These are phyloP conservation scores for Globisporangium spiculum DNA, from an alignment of 352 stramenopile species.

Conservation along the genomic window DNA sequence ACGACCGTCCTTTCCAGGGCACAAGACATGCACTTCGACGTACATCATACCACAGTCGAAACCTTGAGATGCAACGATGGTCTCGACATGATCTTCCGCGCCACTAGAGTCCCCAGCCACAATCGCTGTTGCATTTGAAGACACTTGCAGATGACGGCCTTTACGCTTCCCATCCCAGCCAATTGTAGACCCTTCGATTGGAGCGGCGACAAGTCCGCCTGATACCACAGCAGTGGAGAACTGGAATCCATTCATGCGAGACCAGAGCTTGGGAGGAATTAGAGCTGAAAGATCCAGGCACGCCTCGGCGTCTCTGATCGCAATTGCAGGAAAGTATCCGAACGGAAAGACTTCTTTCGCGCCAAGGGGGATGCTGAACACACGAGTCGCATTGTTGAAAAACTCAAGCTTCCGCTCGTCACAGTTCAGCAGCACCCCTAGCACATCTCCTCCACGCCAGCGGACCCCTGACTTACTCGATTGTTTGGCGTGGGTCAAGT, in stretches of 20 bases:
- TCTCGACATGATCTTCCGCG: conserved; percentile 50
- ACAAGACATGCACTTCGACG: conserved; percentile 55
- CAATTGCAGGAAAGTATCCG: conserved; percentile 56
- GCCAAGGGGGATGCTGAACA: conserved; percentile 31
- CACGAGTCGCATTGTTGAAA: conserved; percentile 38
- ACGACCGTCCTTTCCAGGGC: conserved; percentile 40
- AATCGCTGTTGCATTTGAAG: conserved; percentile 49
- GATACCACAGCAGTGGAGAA: conserved; percentile 60
- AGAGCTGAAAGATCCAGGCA: conserved; percentile 57
- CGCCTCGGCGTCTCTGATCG: conserved; percentile 54
- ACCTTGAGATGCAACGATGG: conserved; percentile 45
- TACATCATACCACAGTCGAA: conserved; percentile 57
- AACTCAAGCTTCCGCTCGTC: conserved; percentile 65
- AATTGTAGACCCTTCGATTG: conserved; percentile 58
- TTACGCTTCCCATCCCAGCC: conserved; percentile 63
- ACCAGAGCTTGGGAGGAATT: conserved; percentile 67
- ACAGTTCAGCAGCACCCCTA: conserved; percentile 66
- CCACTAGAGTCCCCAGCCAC: conserved; percentile 50
- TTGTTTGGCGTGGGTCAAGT: conserved; percentile 21
- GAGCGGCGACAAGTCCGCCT: conserved; percentile 54
- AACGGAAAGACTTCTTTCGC: conserved; percentile 17
- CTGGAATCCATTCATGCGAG: conserved; percentile 39
- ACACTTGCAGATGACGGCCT: conserved; percentile 43
- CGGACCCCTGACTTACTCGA: conserved; percentile 21
- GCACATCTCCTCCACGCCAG: conserved; percentile 31